These are phyloP conservation scores for Fraxinus xanthoxyloides DNA, from an alignment of 305 asterid genomes.

Conservation along the genomic window DNA sequence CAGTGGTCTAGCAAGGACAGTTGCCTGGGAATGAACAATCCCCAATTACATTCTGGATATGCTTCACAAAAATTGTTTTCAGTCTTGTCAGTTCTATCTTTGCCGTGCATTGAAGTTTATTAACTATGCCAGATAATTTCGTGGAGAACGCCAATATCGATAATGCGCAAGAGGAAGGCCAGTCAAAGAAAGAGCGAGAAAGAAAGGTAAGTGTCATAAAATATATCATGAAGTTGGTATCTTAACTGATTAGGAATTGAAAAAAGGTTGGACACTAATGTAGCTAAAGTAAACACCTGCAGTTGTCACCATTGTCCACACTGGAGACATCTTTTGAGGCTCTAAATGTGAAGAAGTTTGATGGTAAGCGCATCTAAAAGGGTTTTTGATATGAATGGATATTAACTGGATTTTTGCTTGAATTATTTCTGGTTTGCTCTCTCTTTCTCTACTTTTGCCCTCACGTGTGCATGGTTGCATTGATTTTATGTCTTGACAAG, in stretches of 20 bases:
- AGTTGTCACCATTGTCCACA: conserved; percentile 88
- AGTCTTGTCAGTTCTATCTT: background rate
- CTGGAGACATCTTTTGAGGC: conserved; percentile 85
- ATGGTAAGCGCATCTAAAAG: conserved; percentile 42
- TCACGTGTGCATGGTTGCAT: background rate
- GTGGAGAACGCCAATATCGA: conserved; percentile 42
- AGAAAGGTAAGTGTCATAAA: conserved; percentile 55
- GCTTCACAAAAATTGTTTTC: background rate
- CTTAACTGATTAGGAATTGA: background rate
- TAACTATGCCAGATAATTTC: conserved; percentile 42
- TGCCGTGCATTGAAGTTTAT: background rate
- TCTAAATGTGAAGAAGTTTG: conserved; percentile 77
- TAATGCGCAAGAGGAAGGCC: conserved; percentile 45
- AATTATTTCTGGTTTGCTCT: background rate
- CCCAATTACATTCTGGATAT: background rate
- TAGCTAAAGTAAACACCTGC: conserved; percentile 32
- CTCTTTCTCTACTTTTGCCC: background rate
- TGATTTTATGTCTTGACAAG: background rate
- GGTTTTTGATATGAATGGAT: conserved; percentile 10
- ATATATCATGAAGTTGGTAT: conserved; percentile 8
- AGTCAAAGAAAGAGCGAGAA: conserved; percentile 56
- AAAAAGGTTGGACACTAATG: conserved; percentile 18
- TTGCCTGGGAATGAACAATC: background rate
- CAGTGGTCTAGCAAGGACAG: background rate
- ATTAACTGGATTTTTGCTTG: background rate